These are phyloP conservation scores for Chloranthus sessilifolius DNA, from an alignment of 164 flowering plant species.

Conservation along the genomic window DNA sequence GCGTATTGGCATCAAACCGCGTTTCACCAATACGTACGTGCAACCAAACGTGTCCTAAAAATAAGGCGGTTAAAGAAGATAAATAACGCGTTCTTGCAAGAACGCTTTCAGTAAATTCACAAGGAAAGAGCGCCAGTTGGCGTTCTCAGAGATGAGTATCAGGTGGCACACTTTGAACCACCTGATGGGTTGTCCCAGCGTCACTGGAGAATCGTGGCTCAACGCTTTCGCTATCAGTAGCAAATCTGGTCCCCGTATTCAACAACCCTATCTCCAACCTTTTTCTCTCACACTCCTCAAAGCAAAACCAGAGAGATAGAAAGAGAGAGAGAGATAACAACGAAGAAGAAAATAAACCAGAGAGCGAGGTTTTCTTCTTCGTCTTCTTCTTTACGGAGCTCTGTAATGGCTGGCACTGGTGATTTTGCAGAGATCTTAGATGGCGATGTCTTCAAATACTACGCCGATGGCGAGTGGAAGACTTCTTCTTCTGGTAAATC, in stretches of 20 bases:
- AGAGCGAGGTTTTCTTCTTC: neutral
- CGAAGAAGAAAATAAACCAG: neutral
- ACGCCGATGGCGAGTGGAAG: slow-evolving; percentile 90
- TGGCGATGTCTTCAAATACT: slow-evolving; percentile 85
- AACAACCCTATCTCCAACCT: neutral
- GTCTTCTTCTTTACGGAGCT: neutral
- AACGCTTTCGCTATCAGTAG: slow-evolving; percentile 2
- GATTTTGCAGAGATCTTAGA: slow-evolving; percentile 79
- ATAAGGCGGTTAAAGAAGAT: too few relatives aligned
- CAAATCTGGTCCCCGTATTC: neutral
- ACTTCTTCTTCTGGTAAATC: slow-evolving; percentile 74
- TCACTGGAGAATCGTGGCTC: slow-evolving; percentile 19
- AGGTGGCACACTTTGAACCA: slow-evolving; percentile 19
- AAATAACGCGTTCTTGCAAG: too few relatives aligned
- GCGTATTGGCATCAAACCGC: too few relatives aligned
- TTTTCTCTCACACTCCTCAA: neutral
- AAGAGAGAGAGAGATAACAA: neutral
- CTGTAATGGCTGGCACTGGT: slow-evolving; percentile 64
- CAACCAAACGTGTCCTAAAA: too few relatives aligned
- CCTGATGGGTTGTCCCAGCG: slow-evolving; percentile 7
- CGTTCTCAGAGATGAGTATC: too few relatives aligned
- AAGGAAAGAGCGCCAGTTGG: too few relatives aligned
- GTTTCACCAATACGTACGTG: too few relatives aligned
- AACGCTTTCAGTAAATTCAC: too few relatives aligned
- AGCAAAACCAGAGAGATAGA: neutral